Percentiles rank a stretch among this genome's conserved stretches.
Evolutionary conservation across 805 yeast species (phyloP).

Genomic region (Myxozyma kluyveri): DNA sequence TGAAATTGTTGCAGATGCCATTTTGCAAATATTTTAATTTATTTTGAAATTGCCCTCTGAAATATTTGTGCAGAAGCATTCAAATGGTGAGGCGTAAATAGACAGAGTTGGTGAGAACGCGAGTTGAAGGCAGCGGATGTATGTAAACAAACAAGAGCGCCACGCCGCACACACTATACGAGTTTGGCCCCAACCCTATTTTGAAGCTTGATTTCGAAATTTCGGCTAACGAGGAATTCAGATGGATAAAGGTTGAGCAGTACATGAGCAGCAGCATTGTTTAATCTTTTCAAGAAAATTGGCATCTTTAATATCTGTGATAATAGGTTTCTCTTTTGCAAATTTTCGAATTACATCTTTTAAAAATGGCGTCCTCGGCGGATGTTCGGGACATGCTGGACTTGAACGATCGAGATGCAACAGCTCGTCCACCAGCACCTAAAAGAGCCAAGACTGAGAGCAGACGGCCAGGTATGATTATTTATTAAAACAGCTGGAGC

Average conservation of each 20-base stretch:
- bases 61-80: background rate
- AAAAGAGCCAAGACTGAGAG: constrained; percentile 38
- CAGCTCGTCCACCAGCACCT: constrained; percentile 21
- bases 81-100: background rate
- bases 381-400: constrained; percentile 38
- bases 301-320: too few relatives aligned
- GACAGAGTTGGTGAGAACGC: background rate
- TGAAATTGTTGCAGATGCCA: too few relatives aligned
- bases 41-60: background rate
- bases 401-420: constrained; percentile 30
- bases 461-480: constrained; percentile 22
- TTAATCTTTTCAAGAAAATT: too few relatives aligned
- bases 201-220: too few relatives aligned
- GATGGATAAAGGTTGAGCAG: too few relatives aligned
- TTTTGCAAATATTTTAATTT: background rate
- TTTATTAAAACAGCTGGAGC: background rate
- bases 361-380: constrained; percentile 33
- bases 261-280: too few relatives aligned
- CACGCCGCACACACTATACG: too few relatives aligned
- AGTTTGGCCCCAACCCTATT: too few relatives aligned
- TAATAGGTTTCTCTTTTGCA: background rate
- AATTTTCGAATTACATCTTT: background rate
- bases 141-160: background rate
- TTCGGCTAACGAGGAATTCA: too few relatives aligned
- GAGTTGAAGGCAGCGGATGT: background rate